These are phyloP conservation scores for Scutellaria baicalensis DNA, from an alignment of 257 asterid genomes.

Conservation along the genomic window DNA sequence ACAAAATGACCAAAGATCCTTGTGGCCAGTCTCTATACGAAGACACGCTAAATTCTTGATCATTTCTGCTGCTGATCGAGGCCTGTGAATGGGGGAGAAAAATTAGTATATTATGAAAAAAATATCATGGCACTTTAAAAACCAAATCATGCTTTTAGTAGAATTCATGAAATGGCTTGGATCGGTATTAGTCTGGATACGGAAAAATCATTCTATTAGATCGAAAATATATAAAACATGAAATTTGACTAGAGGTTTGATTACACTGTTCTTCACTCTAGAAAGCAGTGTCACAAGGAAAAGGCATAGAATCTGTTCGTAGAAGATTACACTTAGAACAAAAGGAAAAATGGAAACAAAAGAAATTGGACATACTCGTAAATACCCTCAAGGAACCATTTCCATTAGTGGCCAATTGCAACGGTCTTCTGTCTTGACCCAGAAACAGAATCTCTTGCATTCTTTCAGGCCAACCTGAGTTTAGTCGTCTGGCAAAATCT, in stretches of 20 bases:
- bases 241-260: background rate
- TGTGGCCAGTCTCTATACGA: constrained; percentile 3
- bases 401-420: constrained; percentile 42
- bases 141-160: background rate
- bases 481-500: constrained; percentile 85
- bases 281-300: background rate
- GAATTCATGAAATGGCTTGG: no score
- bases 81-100: constrained; percentile 23
- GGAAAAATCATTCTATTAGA: no score
- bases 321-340: background rate
- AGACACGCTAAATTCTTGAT: constrained; percentile 4
- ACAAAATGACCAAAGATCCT: constrained; percentile 10
- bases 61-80: constrained; percentile 30
- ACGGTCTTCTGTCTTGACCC: constrained; percentile 54
- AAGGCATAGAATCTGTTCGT: background rate
- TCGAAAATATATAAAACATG: background rate
- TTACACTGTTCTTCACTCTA: background rate
- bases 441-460: constrained; percentile 66
- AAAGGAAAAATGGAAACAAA: background rate
- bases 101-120: background rate
- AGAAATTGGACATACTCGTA: constrained; percentile 34
- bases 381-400: constrained; percentile 50
- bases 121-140: background rate
- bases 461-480: constrained; percentile 85
- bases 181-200: no score